Evolutionary conservation across 1,284 basidiomycete genomes (phyloP).

Genomic region (Fomes fomentarius): DNA sequence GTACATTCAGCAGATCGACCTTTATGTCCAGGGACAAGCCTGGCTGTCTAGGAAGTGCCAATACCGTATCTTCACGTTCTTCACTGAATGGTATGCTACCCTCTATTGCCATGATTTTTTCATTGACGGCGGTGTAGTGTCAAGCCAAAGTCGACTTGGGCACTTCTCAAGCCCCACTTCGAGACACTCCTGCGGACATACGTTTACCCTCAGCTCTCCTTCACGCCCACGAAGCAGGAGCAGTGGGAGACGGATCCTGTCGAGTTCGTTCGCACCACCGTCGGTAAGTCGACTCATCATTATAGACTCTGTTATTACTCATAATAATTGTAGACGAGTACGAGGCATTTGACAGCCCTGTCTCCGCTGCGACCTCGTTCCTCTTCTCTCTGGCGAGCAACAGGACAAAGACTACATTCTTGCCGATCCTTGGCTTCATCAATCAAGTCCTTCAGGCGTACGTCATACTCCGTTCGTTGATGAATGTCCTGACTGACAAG

Average conservation of each 20-base stretch:
- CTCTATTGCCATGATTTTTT: no score
- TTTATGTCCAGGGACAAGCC: conserved; percentile 67
- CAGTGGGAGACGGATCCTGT: conserved; percentile 80
- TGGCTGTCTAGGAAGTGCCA: conserved; percentile 85
- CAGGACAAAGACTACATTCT: conserved; percentile 77
- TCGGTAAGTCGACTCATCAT: conserved; percentile 51
- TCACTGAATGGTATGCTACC: conserved; percentile 86
- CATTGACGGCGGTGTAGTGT: conserved; percentile 66
- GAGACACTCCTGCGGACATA: conserved; percentile 75
- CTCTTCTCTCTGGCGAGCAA: conserved; percentile 76
- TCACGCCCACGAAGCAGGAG: conserved; percentile 66
- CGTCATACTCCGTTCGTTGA: conserved; percentile 32
- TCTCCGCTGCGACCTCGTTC: conserved; percentile 79
- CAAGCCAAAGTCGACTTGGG: conserved; percentile 88
- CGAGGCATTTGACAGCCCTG: conserved; percentile 75
- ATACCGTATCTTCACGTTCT: conserved; percentile 80
- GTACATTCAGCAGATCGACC: conserved; percentile 77
- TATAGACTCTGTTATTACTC: background rate
- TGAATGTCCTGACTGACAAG: background rate
- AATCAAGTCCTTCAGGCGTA: conserved; percentile 70
- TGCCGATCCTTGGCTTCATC: conserved; percentile 78
- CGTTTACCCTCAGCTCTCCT: conserved; percentile 85
- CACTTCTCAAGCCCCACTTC: conserved; percentile 81
- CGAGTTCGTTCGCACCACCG: conserved; percentile 74
- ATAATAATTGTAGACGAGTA: conserved; percentile 64